Percentiles rank a stretch among this genome's conserved stretches.
Conservation (phyloP, 441 rosid genomes). For the Bocquillonia castaneifolia region DNA sequence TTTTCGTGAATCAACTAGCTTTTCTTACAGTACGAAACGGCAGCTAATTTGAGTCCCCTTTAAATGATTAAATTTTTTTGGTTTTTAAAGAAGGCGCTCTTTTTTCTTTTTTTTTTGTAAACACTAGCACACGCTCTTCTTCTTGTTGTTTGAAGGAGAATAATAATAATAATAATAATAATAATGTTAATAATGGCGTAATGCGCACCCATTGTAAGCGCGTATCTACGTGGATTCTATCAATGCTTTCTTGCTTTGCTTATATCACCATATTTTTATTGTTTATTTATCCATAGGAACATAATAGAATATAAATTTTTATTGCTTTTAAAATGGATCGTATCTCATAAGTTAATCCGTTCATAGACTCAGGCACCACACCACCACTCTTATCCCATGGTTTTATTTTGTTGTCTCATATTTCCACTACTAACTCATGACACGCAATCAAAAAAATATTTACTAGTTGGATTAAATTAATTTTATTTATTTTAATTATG, state of each 20-base stretch:
- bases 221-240: conserved; percentile 50
- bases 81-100: neutral
- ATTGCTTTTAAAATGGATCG: neutral
- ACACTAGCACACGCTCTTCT: neutral
- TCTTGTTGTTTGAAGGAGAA: neutral
- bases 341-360: neutral
- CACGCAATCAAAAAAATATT: neutral
- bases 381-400: conserved; percentile 24
- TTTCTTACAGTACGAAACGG: conserved; percentile 21
- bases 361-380: conserved; percentile 18
- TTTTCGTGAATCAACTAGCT: conserved; percentile 17
- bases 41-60: conserved; percentile 7
- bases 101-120: neutral
- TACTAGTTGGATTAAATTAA: neutral
- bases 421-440: conserved; percentile 14
- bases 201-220: conserved; percentile 44
- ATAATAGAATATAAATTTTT: neutral
- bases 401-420: conserved; percentile 12
- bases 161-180: conserved; percentile 12
- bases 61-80: conserved; percentile 14
- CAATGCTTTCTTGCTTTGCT: conserved; percentile 33
- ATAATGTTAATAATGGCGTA: conserved; percentile 28
- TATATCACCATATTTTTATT: conserved; percentile 16
- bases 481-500: neutral
- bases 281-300: neutral